A percentile compares a stretch with the other conserved stretches of the same genome.
These are phyloP conservation scores for Eucalyptus rudis DNA, from an alignment of 345 rosid genomes.

Conservation along the genomic window DNA sequence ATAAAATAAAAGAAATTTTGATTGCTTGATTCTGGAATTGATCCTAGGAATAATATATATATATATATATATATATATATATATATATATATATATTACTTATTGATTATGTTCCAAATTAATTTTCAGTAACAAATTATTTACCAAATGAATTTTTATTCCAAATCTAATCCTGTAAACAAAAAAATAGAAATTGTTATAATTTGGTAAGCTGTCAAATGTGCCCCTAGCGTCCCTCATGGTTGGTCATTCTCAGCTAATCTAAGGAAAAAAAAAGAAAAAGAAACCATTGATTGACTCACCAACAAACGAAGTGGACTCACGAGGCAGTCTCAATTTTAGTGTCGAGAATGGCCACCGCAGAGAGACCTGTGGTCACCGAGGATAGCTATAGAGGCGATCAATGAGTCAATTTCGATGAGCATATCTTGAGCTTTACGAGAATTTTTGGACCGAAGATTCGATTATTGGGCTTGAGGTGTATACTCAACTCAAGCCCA, in stretches of 20 bases:
- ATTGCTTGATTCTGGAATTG: too few relatives aligned
- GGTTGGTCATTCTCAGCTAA: not conserved
- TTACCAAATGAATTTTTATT: fast-evolving
- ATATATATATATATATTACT: too few relatives aligned
- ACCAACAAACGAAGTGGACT: not conserved
- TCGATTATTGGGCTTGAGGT: not conserved
- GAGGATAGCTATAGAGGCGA: not conserved
- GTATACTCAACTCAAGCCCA: not conserved
- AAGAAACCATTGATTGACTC: not conserved
- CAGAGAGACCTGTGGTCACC: not conserved
- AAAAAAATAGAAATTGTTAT: too few relatives aligned
- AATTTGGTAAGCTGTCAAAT: too few relatives aligned
- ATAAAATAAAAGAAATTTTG: too few relatives aligned
- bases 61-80: too few relatives aligned
- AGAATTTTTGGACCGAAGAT: not conserved
- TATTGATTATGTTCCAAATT: fast-evolving
- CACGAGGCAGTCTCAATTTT: not conserved
- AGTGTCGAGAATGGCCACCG: not conserved
- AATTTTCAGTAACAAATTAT: too few relatives aligned
- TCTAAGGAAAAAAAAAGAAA: not conserved
- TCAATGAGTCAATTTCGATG: not conserved
- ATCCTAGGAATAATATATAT: fast-evolving
- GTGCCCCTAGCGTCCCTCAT: too few relatives aligned
- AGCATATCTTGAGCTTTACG: not conserved
- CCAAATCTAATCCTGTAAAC: fast-evolving